Base-by-base conservation (phyloP, 495 filamentous ascomycete species). In the Hyaloscypha hepaticicola region DNA sequence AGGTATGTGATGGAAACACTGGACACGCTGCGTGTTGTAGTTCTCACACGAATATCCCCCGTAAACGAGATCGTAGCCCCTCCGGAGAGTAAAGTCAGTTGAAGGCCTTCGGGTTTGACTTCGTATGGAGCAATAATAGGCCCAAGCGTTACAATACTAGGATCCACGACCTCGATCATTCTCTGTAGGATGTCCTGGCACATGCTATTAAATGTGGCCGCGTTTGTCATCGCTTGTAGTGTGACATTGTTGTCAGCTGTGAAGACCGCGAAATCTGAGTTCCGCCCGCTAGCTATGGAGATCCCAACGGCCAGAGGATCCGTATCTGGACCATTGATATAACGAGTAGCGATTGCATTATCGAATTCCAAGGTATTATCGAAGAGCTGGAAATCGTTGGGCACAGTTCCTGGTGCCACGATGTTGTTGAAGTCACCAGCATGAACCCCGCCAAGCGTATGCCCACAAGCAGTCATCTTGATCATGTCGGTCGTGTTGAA, bases 391-490 rank as follows among this genome's bases (percentile, higher is more conserved):
- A 80, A 77, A 34, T 81, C 83, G 41, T 83, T 77, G n/a, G 72
- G 66, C 7, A 77, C 77, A n/a, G 76, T 73, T 5, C 78, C 76
- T 14, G 72, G 60, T 1, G 80, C 74, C 1, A 87, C 80, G 49
- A 86, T 80, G 21, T 80, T 72, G 1, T 83, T 80, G 66, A 87
- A 87, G 61, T 83, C 77, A 11, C 62, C 69, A 6, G 76, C 77
- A 72, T 89, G 86, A 7, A 88, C 85, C 22, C 83, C 83, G 25
- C 86, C 86, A 33, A 88, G 74, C 3, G 82, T 82, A 69, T 88
- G 86, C 1, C 86, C 86, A 63, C 86, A 88, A 21, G 85, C 86
- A 12, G 79, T 80, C 55, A 85, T 75, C 64, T 82, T 79, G 53
- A 88, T 86, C 82, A 86, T 86, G 65, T 87, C 82, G 1, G 77